Base-by-base conservation (phyloP, 371 early-diverging fungal genomes). In the Apophysomyces trapeziformis region DNA sequence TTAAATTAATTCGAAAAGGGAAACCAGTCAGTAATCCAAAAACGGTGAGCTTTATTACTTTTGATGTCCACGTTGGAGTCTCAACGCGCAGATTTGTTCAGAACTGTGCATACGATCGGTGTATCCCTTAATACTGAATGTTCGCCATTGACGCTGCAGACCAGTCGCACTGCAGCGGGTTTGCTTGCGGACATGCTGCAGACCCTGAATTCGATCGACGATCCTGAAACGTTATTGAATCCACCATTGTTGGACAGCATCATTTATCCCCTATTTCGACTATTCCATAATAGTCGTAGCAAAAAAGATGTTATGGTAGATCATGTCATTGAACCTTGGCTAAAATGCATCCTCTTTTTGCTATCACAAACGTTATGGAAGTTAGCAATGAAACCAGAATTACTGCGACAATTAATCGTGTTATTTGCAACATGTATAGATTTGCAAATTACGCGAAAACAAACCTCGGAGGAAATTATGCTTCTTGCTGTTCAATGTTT, bases 381-480 rank as follows among this genome's bases (percentile, higher is more conserved):
- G 38, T 26, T 57, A 14, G 61, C 44, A 37, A 57, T 78, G 57
- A 65, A 38, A 2, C 57, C 71, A 0, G 60, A 38, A 8, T 36
- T 71, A 58, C 70, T 69, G 38, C 61, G 70, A 32, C 73, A 81
- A 56, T 39, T 72, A 14, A 57, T 81, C 2, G 50, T 76, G 26
- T 64, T 78, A 13, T 70, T 74, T 54, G 57, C 69, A 38, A 66
- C 67, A 13, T 67, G 66, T 37, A 58, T 67, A n/a, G 77, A 69
- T 39, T 26, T 41, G 21, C 54, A 50, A 57, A 13, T n/a, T 4
- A 47, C 35, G 41, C 50, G 14, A 5, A n/a, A 18, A n/a, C 57
- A 58, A 7, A 21, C 57, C 4, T 66, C 74, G 37, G 85, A 85
- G 61, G 83, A 83, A 60, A 69, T 76, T 5, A 76, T 74, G 36